These are phyloP conservation scores for Stentor coeruleus DNA, from an alignment of 73 alveolate genomes.

Conservation along the genomic window DNA sequence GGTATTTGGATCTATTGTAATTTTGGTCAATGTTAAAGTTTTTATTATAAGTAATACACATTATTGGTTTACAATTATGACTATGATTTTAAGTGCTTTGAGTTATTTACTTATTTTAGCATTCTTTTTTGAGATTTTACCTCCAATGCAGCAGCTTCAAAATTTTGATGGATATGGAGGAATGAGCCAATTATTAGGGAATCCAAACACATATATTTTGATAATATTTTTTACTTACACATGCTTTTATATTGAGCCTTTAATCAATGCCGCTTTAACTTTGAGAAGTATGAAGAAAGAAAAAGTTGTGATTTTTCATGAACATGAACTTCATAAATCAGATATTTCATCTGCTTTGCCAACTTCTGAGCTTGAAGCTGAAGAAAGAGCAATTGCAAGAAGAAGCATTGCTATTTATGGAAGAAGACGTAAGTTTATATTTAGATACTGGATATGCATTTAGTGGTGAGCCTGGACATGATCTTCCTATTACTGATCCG, in stretches of 20 bases:
- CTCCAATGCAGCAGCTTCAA: background rate
- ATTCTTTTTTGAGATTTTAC: background rate
- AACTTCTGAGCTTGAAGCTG: no score
- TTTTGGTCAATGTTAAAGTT: background rate
- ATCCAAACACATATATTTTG: background rate
- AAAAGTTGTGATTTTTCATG: background rate
- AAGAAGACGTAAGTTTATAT: background rate
- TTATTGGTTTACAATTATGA: background rate
- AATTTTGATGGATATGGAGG: slow-evolving; percentile 7
- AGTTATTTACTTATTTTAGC: background rate
- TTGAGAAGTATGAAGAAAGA: background rate
- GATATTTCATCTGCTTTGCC: background rate
- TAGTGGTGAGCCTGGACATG: slow-evolving; percentile 63
- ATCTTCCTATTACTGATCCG: slow-evolving; percentile 45
- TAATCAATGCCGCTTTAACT: background rate
- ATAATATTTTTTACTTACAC: background rate
- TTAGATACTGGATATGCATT: slow-evolving; percentile 57
- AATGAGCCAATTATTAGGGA: background rate
- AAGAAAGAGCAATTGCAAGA: slow-evolving; percentile 4
- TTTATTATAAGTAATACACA: background rate
- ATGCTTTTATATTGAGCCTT: background rate
- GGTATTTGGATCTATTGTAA: background rate
- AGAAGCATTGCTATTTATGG: background rate
- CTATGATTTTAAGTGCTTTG: background rate
- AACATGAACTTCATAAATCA: background rate